Evolutionary conservation across 2,329 filamentous ascomycete species (phyloP).

Genomic region (Paracoccidioides brasiliensis): DNA sequence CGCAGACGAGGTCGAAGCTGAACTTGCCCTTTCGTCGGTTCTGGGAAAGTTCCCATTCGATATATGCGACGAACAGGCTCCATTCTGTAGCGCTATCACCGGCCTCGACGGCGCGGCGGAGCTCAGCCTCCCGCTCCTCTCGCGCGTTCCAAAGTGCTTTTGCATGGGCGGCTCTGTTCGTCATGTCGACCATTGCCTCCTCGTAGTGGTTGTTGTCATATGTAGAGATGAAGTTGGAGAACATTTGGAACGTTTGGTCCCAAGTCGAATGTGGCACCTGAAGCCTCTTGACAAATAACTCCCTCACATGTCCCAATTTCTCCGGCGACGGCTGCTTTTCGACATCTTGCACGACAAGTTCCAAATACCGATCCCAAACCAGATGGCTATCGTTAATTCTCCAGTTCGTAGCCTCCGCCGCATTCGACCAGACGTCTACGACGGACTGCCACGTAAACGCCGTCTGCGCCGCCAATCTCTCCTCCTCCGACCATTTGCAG

Average conservation of each 20-base stretch:
- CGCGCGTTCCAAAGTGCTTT: slow-evolving; percentile 42
- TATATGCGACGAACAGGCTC: slow-evolving; percentile 50
- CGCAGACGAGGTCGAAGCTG: slow-evolving; percentile 41
- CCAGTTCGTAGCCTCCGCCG: slow-evolving; percentile 44
- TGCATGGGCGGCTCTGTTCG: slow-evolving; percentile 37
- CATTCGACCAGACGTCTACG: slow-evolving; percentile 43
- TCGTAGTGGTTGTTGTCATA: slow-evolving; percentile 44
- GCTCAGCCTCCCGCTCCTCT: slow-evolving; percentile 40
- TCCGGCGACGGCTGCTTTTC: slow-evolving; percentile 35
- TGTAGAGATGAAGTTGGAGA: slow-evolving; percentile 46
- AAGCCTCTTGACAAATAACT: slow-evolving; percentile 42
- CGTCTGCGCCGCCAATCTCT: slow-evolving; percentile 44
- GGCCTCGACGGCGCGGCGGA: slow-evolving; percentile 39
- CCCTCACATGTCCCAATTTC: slow-evolving; percentile 37
- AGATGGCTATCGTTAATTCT: slow-evolving; percentile 48
- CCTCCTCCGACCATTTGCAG: slow-evolving; percentile 40
- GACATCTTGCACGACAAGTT: slow-evolving; percentile 42
- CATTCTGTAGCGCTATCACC: slow-evolving; percentile 42
- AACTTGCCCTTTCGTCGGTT: slow-evolving; percentile 43
- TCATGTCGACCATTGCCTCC: slow-evolving; percentile 44
- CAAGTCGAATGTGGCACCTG: slow-evolving; percentile 46
- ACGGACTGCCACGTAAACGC: slow-evolving; percentile 46
- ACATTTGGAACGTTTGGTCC: slow-evolving; percentile 46
- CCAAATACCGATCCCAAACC: slow-evolving; percentile 49
- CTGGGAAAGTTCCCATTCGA: slow-evolving; percentile 69